Evolutionary conservation across 352 stramenopile genomes (phyloP).

Genomic region (Globisporangium lucens): DNA sequence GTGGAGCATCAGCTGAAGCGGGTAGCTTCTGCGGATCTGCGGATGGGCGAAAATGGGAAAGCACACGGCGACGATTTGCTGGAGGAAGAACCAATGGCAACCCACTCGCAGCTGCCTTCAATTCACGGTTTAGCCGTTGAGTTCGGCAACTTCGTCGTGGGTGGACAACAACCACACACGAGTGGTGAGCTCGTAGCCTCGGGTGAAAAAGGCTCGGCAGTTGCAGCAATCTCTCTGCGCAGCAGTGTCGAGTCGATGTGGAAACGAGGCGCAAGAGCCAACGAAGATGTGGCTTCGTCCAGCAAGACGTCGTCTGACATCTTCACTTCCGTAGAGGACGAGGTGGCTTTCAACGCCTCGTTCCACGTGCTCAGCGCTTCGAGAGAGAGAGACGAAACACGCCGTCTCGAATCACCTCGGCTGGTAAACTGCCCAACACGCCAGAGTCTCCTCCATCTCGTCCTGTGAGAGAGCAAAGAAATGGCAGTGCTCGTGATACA

Average conservation of each 20-base stretch:
- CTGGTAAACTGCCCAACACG: background rate
- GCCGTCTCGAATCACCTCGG: constrained; percentile 4
- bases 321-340: constrained; percentile 28
- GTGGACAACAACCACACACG: background rate
- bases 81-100: background rate
- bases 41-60: background rate
- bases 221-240: background rate
- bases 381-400: constrained; percentile 17
- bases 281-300: background rate
- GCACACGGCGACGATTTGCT: background rate
- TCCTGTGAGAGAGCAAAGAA: background rate
- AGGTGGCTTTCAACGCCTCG: constrained; percentile 28
- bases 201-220: background rate
- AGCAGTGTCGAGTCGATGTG: constrained; percentile 40
- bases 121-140: constrained; percentile 26
- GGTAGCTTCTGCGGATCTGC: background rate
- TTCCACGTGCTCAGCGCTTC: constrained; percentile 32
- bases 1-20: constrained; percentile 20
- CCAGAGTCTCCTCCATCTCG: background rate
- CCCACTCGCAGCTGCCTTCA: constrained; percentile 15
- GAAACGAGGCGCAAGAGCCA: constrained; percentile 32
- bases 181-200: background rate
- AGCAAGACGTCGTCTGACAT: constrained; percentile 17
- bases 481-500: background rate
- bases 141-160: constrained; percentile 39